Conservation (phyloP, 1,139 yeast species). For the Hyphopichia khmerensis region DNA sequence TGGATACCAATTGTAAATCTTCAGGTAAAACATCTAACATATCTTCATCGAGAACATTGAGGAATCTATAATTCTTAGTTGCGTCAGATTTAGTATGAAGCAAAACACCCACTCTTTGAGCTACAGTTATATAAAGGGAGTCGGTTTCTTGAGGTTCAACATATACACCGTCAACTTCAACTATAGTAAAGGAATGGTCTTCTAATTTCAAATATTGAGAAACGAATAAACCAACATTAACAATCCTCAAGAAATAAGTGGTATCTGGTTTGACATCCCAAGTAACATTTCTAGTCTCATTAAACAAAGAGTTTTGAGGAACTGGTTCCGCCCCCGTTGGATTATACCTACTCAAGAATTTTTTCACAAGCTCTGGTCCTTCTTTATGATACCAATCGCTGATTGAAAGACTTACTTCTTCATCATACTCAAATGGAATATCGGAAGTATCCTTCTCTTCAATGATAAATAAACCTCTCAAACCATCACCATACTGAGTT, state of each 20-base stretch:
- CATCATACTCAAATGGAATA: slow-evolving; percentile 61
- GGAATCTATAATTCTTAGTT: slow-evolving; percentile 67
- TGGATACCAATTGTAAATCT: slow-evolving; percentile 63
- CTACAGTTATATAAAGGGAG: slow-evolving; percentile 65
- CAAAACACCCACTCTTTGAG: slow-evolving; percentile 77
- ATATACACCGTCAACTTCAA: slow-evolving; percentile 80
- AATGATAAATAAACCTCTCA: slow-evolving; percentile 78
- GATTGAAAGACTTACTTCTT: slow-evolving; percentile 65
- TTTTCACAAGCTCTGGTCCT: slow-evolving; percentile 49
- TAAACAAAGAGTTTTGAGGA: slow-evolving; percentile 75
- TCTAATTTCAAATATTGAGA: slow-evolving; percentile 85
- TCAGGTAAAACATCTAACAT: slow-evolving; percentile 76
- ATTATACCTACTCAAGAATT: slow-evolving; percentile 68
- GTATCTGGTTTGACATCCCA: slow-evolving; percentile 75
- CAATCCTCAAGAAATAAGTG: slow-evolving; percentile 74
- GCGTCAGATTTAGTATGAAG: slow-evolving; percentile 65
- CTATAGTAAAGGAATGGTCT: slow-evolving; percentile 76
- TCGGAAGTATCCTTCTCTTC: slow-evolving; percentile 49
- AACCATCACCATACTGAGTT: slow-evolving; percentile 89
- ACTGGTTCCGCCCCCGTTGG: slow-evolving; percentile 98
- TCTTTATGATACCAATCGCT: slow-evolving; percentile 84
- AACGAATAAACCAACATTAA: slow-evolving; percentile 83
- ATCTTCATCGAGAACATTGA: slow-evolving; percentile 71
- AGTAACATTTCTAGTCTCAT: slow-evolving; percentile 71
- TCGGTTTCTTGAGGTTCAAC: slow-evolving; percentile 65